Conservation (phyloP, 208 protist species). For the Angomonas deanei region DNA sequence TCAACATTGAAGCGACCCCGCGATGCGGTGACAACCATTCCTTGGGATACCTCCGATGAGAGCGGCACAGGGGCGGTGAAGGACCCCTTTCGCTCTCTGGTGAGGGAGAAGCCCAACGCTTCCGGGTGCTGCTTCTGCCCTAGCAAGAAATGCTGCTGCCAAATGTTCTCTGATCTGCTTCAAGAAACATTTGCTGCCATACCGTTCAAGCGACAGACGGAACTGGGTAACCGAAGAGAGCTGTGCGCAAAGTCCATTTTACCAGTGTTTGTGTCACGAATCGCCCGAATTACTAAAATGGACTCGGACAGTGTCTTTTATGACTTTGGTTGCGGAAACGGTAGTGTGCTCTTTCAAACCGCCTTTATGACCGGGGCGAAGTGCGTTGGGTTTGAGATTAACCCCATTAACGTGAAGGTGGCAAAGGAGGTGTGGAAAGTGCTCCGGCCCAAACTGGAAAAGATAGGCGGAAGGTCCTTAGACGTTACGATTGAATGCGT, state of each 20-base stretch:
- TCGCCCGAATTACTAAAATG: conserved; percentile 39
- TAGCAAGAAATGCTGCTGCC: conserved; percentile 35
- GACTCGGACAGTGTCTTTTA: conserved; percentile 53
- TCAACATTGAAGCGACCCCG: background rate
- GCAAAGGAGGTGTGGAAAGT: conserved; percentile 34
- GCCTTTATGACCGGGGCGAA: conserved; percentile 49
- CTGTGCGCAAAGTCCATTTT: conserved; percentile 87
- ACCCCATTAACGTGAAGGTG: conserved; percentile 44
- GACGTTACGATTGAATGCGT: conserved; percentile 54
- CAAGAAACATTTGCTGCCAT: conserved; percentile 43
- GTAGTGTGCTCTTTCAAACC: conserved; percentile 61
- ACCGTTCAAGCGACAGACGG: conserved; percentile 36
- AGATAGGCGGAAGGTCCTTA: conserved; percentile 27
- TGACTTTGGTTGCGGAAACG: conserved; percentile 69
- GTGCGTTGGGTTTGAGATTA: conserved; percentile 60
- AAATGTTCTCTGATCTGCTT: conserved; percentile 33
- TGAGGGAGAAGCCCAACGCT: conserved; percentile 38
- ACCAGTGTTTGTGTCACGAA: conserved; percentile 63
- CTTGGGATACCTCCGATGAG: too few relatives aligned
- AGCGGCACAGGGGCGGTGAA: conserved; percentile 27
- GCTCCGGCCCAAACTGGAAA: conserved; percentile 18
- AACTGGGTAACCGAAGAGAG: conserved; percentile 32
- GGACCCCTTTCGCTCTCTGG: conserved; percentile 41
- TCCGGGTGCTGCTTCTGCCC: conserved; percentile 56
- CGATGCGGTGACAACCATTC: too few relatives aligned